Evolutionary conservation across 2,329 filamentous ascomycete genomes (phyloP), one percentile per base, ranked within the genome.

Genomic region (Diaporthe caulivora): DNA sequence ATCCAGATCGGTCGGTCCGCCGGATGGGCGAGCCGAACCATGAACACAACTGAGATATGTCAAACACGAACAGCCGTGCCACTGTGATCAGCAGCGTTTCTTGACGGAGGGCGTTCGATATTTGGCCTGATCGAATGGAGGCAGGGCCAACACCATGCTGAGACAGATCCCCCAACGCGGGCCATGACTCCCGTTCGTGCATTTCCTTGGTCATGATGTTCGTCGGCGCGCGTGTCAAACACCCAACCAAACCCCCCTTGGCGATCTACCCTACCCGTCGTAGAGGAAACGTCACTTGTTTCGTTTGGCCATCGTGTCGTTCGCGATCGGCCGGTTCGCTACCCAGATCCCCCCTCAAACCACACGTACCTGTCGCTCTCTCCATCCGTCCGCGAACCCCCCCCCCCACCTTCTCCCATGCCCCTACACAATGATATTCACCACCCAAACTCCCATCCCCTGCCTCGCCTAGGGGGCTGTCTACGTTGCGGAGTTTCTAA

Each of bases 1-100:
- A 65, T 21, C 7, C 17, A 18, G 15, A 53, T 26, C 31, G 44
- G 31, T 70, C 24, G 44, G 31, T 62, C 31, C 44, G 31, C 51
- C 68, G 68, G 68, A 53, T 53, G 69, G 42, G 24, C 55, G 55
- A 71, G 44, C 69, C 69, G 69, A 71, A 47, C 69, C 69, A 62
- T 71, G 55, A 62, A 60, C 55, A 71, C 55, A 53, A 53, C 62
- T 29, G 31, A 71, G 69, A 62, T 62, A 54, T 71, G 69, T 71
- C 55, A 71, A 53, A 71, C 69, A 62, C 55, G 44, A 62, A 62
- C 34, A 49, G n/a, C 55, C 26, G 55, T 71, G 26, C 31, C 13
- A 26, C 62, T 21, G 62, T 15, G 47, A 67, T 53, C 62, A 53
- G 62, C 62, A 67, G 26, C 53, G 44, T 67, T 67, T 40, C 47